Conservation (phyloP, 495 filamentous ascomycete genomes). For the Bryoglossum gracile region DNA sequence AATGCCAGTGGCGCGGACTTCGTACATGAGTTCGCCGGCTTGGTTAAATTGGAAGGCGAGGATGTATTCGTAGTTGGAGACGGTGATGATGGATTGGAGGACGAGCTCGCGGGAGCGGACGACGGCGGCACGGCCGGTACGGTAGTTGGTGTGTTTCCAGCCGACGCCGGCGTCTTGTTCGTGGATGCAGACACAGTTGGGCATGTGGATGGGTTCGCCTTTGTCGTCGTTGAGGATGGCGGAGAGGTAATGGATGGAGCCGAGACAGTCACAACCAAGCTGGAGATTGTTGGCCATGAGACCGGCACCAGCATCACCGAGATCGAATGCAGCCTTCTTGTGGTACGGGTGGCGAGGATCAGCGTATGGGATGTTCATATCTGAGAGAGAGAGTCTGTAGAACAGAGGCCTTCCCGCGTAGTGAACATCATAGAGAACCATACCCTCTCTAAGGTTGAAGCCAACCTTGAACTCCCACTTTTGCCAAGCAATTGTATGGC, state of each 20-base stretch:
- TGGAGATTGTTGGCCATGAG: conserved; percentile 59
- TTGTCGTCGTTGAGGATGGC: conserved; percentile 48
- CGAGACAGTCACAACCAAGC: conserved; percentile 62
- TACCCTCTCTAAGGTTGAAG: conserved; percentile 58
- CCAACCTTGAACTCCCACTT: conserved; percentile 62
- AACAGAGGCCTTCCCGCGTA: conserved; percentile 63
- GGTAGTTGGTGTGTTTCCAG: conserved; percentile 63
- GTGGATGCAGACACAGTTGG: conserved; percentile 58
- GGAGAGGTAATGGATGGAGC: conserved; percentile 58
- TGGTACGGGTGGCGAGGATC: conserved; percentile 62
- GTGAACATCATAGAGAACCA: conserved; percentile 56
- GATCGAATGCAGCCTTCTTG: conserved; percentile 63
- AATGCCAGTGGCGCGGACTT: conserved; percentile 81
- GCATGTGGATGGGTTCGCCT: conserved; percentile 46
- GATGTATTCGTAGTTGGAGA: conserved; percentile 81
- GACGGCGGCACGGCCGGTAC: conserved; percentile 51
- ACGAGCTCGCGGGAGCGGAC: conserved; percentile 56
- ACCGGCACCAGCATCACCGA: conserved; percentile 60
- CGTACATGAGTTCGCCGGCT: conserved; percentile 70
- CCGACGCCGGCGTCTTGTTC: conserved; percentile 61
- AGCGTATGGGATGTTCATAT: conserved; percentile 64
- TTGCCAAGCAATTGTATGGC: conserved; percentile 52
- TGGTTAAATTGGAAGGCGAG: conserved; percentile 82
- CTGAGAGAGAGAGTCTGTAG: conserved; percentile 63
- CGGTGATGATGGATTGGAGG: conserved; percentile 67